Percentiles rank a stretch among this genome's conserved stretches.
These are phyloP conservation scores for Artemisia tridentata DNA, from an alignment of 129 eudicot species.

Conservation along the genomic window DNA sequence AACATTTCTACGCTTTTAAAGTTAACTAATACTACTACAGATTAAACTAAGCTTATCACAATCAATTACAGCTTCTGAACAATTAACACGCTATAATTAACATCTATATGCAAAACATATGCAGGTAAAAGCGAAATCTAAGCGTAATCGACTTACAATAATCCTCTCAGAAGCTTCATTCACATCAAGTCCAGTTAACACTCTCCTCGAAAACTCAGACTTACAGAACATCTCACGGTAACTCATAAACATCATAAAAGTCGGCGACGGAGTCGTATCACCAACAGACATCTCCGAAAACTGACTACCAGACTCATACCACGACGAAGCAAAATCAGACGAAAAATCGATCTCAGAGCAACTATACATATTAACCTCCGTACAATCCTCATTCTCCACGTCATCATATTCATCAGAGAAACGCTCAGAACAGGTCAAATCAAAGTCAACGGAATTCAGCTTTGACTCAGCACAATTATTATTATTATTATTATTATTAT, in stretches of 20 bases:
- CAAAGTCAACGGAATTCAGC: slow-evolving; percentile 36
- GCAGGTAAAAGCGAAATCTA: slow-evolving; percentile 2
- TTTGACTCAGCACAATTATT: slow-evolving; percentile 36
- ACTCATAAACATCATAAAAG: slow-evolving; percentile 57
- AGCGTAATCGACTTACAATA: slow-evolving; percentile 43
- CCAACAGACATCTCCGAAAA: slow-evolving; percentile 69
- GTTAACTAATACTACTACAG: too few species aligned
- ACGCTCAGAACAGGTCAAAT: slow-evolving; percentile 72
- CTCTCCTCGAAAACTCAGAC: slow-evolving; percentile 36
- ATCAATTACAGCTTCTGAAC: too few species aligned
- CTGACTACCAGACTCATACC: slow-evolving; percentile 80
- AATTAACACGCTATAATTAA: background rate
- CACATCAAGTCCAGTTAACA: slow-evolving; percentile 18
- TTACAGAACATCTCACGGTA: slow-evolving; percentile 51
- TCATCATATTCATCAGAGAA: slow-evolving; percentile 39
- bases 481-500: too few species aligned
- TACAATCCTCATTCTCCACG: slow-evolving; percentile 26
- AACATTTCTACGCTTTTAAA: background rate
- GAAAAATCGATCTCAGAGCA: slow-evolving; percentile 46
- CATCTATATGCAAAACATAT: slow-evolving; percentile 2
- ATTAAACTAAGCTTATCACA: slow-evolving; percentile 1
- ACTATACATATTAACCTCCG: slow-evolving; percentile 39
- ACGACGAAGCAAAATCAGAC: slow-evolving; percentile 61
- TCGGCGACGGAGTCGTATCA: slow-evolving; percentile 57
- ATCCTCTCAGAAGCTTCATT: slow-evolving; percentile 32